Conservation (phyloP, 192 early-diverging fungal genomes). For the Chytriomyces confervae region DNA sequence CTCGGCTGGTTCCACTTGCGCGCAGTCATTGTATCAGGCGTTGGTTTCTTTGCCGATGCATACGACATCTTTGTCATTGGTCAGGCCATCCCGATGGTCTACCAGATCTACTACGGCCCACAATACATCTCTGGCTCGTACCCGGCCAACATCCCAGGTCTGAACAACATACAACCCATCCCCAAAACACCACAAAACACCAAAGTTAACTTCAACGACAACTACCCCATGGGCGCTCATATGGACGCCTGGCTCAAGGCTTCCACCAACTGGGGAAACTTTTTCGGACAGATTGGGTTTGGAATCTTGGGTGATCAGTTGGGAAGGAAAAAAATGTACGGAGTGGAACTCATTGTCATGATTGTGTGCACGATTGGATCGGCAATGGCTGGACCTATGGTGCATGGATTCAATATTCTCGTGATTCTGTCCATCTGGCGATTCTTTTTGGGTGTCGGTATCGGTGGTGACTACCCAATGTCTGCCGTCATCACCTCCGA, state of each 20-base stretch:
- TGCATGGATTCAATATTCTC: constrained; percentile 58
- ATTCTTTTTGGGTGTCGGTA: constrained; percentile 88
- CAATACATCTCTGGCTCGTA: constrained; percentile 30
- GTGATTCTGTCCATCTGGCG: constrained; percentile 86
- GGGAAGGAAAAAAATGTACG: constrained; percentile 91
- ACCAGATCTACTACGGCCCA: constrained; percentile 41
- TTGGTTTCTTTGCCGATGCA: constrained; percentile 52
- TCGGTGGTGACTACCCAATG: constrained; percentile 95
- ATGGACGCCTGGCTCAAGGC: constrained; percentile 88
- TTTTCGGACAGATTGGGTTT: constrained; percentile 90
- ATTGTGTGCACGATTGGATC: constrained; percentile 74
- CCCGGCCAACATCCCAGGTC: not conserved
- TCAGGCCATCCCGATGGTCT: constrained; percentile 85
- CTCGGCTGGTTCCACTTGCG: constrained; percentile 56
- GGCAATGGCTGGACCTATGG: no score
- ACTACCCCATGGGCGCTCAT: constrained; percentile 21
- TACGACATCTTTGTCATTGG: constrained; percentile 96
- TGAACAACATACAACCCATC: not conserved
- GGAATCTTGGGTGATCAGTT: constrained; percentile 86
- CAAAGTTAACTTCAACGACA: constrained; percentile 28
- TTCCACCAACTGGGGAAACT: constrained; percentile 81
- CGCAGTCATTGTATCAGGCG: constrained; percentile 57
- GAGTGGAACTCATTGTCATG: constrained; percentile 87
- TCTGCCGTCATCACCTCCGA: constrained; percentile 93
- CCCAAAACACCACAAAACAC: constrained; percentile 37